Base-by-base conservation (phyloP, 1,284 basidiomycete genomes). In the Trichosporon inkin region DNA sequence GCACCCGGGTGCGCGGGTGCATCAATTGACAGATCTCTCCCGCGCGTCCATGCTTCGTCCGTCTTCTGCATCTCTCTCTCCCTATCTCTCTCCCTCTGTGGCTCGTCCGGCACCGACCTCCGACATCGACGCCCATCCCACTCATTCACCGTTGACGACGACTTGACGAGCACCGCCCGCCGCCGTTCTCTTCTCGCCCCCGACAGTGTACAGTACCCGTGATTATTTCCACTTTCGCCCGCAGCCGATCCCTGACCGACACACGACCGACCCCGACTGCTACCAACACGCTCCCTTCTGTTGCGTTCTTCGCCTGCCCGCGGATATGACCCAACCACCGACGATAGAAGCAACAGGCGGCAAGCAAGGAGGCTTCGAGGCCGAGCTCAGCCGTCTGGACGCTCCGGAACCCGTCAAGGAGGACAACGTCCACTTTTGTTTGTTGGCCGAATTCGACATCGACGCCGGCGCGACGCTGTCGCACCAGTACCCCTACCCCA, bases 381-480 rank as follows among this genome's bases (percentile, higher is more conserved):
- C 44, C 36, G 65, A 63, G 47, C 44, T 65, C 6, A 66, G 57
- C 8, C 58, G 60, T 8, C 59, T 55, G 51, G 40, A 56, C 6
- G 64, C 24, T 17, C 44, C 44, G 17, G 49, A 32, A 14, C 44
- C 52, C 13, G 24, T 37, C 39, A 62, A 67, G 24, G 75, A 76
- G 56, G 81, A 89, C 64, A 89, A 92, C 73, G 92, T 92, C 66
- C 90, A 92, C 19, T 95, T 92, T 78, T 89, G 95, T 58, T 82
- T 97, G 39, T 83, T 96, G 52, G 93, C 94, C 11, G 94, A 96
- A 76, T 97, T 97, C 79, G 90, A 97, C 80, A 96, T 97, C 67
- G 88, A 92, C 74, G 84, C 88, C 56, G 93, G 93, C 32, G 89
- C 92, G 2, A 88, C 91, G 63, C 81, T 97, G 65, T 89, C 90